phyloP scores from a whole-genome alignment of 2,329 filamentous ascomycete genomes.

The Penicillium janthinellum region DNA sequence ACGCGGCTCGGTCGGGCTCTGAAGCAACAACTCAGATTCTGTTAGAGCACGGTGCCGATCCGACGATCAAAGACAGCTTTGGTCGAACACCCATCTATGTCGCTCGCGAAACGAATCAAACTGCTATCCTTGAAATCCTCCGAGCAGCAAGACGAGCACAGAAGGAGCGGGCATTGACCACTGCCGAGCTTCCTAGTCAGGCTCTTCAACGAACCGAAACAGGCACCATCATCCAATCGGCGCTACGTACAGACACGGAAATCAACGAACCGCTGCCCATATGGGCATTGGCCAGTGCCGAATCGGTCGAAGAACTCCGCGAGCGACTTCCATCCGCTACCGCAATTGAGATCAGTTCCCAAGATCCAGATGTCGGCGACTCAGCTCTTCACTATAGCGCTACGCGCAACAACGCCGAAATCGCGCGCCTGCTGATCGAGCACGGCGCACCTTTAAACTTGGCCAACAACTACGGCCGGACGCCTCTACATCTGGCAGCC shows the following conservation, averaged over 20 bases:
- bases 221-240: background rate
- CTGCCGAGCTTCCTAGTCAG: background rate
- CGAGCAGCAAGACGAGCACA: background rate
- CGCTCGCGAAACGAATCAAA: background rate
- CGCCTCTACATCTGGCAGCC: slow-evolving; percentile 1
- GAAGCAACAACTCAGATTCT: background rate
- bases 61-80: slow-evolving; percentile 2
- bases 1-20: background rate
- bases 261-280: background rate
- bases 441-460: background rate
- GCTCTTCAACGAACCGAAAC: slow-evolving; percentile 1
- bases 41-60: background rate
- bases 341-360: background rate
- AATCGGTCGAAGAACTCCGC: slow-evolving; percentile 1
- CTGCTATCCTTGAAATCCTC: background rate
- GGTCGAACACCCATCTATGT: slow-evolving; percentile 7
- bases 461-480: slow-evolving; percentile 3
- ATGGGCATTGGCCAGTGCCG: slow-evolving; percentile 1
- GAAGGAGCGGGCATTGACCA: background rate
- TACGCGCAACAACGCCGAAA: background rate
- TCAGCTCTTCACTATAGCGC: slow-evolving; percentile 8
- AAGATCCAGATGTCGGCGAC: slow-evolving; percentile 5
- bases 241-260: background rate
- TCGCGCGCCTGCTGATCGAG: background rate
- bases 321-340: background rate